Base-by-base conservation (phyloP, 2,329 filamentous ascomycete species). In the Achaetomium macrosporum region DNA sequence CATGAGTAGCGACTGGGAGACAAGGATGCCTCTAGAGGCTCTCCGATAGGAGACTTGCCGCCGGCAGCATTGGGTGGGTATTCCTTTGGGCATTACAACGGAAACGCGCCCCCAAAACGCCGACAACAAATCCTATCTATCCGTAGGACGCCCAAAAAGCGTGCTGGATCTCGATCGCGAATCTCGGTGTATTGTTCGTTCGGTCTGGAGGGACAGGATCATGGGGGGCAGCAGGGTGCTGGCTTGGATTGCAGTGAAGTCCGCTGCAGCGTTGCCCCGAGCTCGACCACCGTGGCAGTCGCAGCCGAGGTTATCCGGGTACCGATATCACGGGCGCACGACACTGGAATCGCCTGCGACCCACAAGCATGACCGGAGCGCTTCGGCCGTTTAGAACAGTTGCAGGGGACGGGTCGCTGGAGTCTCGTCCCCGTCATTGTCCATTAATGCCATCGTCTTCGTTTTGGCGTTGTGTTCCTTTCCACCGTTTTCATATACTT, bases 231-330 rank as follows among this genome's bases (percentile, higher is more conserved):
- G n/a, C n/a, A n/a, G n/a, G n/a, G 25, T 25, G 25, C 4, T 7
- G 4, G 25, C 25, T n/a, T 25, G 25, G 25, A 25, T 25, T 7
- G 25, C 25, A n/a, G 25, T 25, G 51, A 50, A 49, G 47, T 8
- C 47, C 47, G 19, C 49, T 25, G 25, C 7, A 50, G 46, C 54
- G 41, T 50, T 55, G 25, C 46, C 57, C 54, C 51, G 41, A 47
- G 33, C 42, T 47, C 31, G 36, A 39, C 13, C 40, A 7, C 44
- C 8, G 44, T 46, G 44, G 44, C 43, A 29, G 39, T 33, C 42
- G 50, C 49, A 54, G 54, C 60, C 60, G 60, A 62, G 60, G 60
- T 59, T 58, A 55, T 54, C 59, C 57, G 58, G 59, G 49, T 54
- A 61, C 55, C 53, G 55, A 54, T 51, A 56, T 59, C 59, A 61